Base-by-base conservation (phyloP, 1,284 basidiomycete genomes). In the Ceratobasidium sp. region DNA sequence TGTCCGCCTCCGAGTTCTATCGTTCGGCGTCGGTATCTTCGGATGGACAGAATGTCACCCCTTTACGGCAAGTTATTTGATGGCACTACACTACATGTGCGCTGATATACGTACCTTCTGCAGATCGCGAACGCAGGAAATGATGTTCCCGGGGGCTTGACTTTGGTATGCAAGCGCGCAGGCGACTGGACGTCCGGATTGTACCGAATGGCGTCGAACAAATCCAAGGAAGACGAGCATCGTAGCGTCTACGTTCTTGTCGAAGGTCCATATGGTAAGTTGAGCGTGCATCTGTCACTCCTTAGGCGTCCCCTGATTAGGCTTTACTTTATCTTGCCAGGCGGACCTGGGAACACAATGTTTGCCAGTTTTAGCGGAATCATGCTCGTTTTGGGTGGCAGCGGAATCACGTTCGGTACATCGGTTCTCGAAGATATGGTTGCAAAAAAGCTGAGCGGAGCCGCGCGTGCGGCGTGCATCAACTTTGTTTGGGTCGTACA, bases 381-480 rank as follows among this genome's bases (percentile, higher is more conserved):
- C 7, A 63, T 76, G 32, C 18, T 76, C 28, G 72, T 76, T 0
- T 41, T 66, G 13, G 75, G 75, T 21, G 75, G 74, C 13, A 75
- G 75, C 49, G 75, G 75, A 1, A 70, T 76, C 43, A 75, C 74
- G 28, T 76, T 72, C 32, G 75, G 67, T 23, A 44, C 75, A 30
- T 64, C 72, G 47, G 63, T 66, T 41, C 59, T 75, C 7, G 67
- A 76, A 32, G 75, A 76, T 32, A 47, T 75, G 18, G 55, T 75
- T 54, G 30, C 57, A 23, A 70, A 75, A 63, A 52, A 41, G 23
- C 47, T 67, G 38, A 47, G 50, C 35, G 49, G 61, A 63, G 28
- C 49, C 41, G 63, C 54, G 21, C 55, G 67, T 16, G 43, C 54
- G 26, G 55, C 57, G 57, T 47, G 73, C 38, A 43, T 76, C 28